phyloP scores from a whole-genome alignment of 225 moss, liverwort and hornwort genomes.

The Polytrichum commune region DNA sequence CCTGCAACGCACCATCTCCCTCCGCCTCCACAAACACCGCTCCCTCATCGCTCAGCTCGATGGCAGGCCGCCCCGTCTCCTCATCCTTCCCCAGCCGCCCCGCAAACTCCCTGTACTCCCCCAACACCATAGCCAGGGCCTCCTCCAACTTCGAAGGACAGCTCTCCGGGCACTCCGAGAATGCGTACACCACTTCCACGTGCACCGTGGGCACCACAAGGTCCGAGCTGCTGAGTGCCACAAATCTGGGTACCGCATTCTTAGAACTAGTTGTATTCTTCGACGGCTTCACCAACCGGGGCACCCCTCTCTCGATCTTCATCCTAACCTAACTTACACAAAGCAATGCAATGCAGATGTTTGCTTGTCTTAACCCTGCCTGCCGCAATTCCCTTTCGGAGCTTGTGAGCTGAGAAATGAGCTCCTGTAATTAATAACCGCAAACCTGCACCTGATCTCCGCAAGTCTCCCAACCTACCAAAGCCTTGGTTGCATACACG shows the following conservation, averaged over 20 bases:
- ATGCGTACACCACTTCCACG: constrained; percentile 90
- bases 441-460: no score
- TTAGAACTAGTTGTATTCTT: neutral
- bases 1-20: constrained; percentile 44
- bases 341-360: no score
- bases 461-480: no score
- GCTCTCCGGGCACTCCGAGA: constrained; percentile 20
- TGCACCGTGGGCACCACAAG: constrained; percentile 82
- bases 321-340: constrained; percentile 11
- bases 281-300: constrained; percentile 47
- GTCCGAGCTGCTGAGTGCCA: constrained; percentile 74
- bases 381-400: no score
- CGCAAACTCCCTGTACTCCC: constrained; percentile 76
- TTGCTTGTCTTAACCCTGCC: no score
- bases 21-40: constrained; percentile 68
- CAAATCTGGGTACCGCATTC: neutral
- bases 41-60: constrained; percentile 68
- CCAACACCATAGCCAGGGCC: constrained; percentile 43
- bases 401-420: no score
- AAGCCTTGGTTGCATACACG: no score
- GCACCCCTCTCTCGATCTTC: constrained; percentile 45
- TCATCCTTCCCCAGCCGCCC: constrained; percentile 63
- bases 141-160: constrained; percentile 37
- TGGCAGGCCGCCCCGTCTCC: constrained; percentile 51
- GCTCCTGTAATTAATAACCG: no score